Base-by-base conservation (phyloP, 2,329 filamentous ascomycete genomes). In the Septoria petroselini region DNA sequence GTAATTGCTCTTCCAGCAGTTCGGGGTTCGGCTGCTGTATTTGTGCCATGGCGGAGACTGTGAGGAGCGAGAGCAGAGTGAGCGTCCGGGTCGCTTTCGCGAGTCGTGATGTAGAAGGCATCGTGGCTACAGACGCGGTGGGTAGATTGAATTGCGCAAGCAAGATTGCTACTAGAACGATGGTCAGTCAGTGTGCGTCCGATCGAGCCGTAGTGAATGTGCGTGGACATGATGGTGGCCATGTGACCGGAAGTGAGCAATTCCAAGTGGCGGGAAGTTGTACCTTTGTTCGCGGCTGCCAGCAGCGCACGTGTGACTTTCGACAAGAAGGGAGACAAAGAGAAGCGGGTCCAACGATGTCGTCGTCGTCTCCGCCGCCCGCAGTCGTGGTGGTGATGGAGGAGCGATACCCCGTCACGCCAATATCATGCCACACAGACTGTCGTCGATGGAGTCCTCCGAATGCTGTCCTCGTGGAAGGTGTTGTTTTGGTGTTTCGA, bases 21-120 rank as follows among this genome's bases (percentile, higher is more conserved):
- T 18, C n/a, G n/a, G n/a, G 7, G 11, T 38, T 9, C 17, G 43
- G 25, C 75, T 77, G 63, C 79, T 74, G 71, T 90, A 95, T 15
- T 81, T 71, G 45, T 17, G 50, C 53, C 53, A 54, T 50, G 43
- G 48, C 41, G 51, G 50, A 35, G 47, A 44, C 27, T 51, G 53
- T 53, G 46, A 54, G 46, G 40, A 58, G 45, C 5, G 47, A 58
- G 12, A 54, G 39, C 17, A 57, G 45, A 6, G 52, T 48, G 19
- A 54, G 23, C 19, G 44, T 53, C 29, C 43, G 52, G 9, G 45
- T 39, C 29, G 46, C 41, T 17, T 37, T 34, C 41, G 49, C 37
- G 30, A 25, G 7, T 50, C 30, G 34, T 15, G 38, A 41, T 44
- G 41, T 48, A 4, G 41, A 50, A 50, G 49, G 29, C 53, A 55